Conservation (phyloP, 768 basidiomycete species). For the Termitomyces heimii region DNA sequence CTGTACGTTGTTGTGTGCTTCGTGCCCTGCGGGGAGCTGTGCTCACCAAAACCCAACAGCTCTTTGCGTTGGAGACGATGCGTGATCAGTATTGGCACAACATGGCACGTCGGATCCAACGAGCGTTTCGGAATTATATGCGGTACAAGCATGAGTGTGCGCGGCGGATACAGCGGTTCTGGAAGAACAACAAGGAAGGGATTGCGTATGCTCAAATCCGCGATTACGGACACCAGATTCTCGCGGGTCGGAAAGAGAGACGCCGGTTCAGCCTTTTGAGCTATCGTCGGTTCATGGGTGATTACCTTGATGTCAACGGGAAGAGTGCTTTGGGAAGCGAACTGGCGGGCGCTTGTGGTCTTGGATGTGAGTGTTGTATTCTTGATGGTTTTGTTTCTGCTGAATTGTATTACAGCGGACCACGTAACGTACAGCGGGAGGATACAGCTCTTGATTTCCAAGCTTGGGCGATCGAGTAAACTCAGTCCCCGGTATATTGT, state of each 20-base stretch:
- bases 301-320: slow-evolving; percentile 90
- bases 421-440: slow-evolving; percentile 79
- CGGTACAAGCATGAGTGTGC: slow-evolving; percentile 95
- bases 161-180: slow-evolving; percentile 92
- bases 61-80: slow-evolving; percentile 98
- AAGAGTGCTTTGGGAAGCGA: slow-evolving; percentile 73
- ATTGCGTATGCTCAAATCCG: slow-evolving; percentile 85
- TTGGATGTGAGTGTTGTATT: slow-evolving; percentile 51
- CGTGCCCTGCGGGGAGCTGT: not conserved
- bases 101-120: slow-evolving; percentile 96
- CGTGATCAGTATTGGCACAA: slow-evolving; percentile 99
- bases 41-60: slow-evolving; percentile 36
- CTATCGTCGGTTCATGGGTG: slow-evolving; percentile 92
- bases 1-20: slow-evolving; percentile 42
- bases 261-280: slow-evolving; percentile 90
- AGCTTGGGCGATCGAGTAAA: slow-evolving; percentile 82
- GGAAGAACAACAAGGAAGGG: slow-evolving; percentile 96
- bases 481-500: slow-evolving; percentile 86
- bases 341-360: slow-evolving; percentile 62
- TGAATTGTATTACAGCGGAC: slow-evolving; percentile 43
- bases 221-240: slow-evolving; percentile 92
- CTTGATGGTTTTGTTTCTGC: not conserved
- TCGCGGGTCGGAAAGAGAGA: slow-evolving; percentile 90
- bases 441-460: slow-evolving; percentile 80
- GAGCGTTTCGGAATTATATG: slow-evolving; percentile 94